phyloP scores from a whole-genome alignment of 768 basidiomycete species.

The Lentinula raphanica region DNA sequence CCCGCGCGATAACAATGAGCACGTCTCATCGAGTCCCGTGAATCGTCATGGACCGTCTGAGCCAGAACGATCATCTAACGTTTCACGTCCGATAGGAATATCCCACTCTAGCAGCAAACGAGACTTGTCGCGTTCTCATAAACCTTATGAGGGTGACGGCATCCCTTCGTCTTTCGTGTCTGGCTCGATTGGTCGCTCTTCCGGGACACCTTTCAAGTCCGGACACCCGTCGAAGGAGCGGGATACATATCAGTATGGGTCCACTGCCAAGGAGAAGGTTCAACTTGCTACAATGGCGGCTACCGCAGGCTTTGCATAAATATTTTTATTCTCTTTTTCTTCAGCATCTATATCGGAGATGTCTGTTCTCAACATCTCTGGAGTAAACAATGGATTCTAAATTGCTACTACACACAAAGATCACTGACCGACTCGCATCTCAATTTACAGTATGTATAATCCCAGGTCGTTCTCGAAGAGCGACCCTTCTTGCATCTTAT shows the following conservation, averaged over 20 bases:
- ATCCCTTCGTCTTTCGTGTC: neutral
- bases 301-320: conserved; percentile 3
- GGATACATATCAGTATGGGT: neutral
- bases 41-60: neutral
- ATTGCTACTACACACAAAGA: too few species aligned
- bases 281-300: neutral
- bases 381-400: neutral
- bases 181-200: neutral
- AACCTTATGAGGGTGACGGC: neutral
- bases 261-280: neutral
- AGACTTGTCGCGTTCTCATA: neutral
- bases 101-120: neutral
- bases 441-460: conserved; percentile 23
- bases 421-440: too few species aligned
- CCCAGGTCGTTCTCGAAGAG: conserved; percentile 13
- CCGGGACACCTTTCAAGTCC: neutral
- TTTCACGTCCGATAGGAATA: neutral
- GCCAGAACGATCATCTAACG: neutral
- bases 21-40: neutral
- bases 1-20: neutral
- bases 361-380: neutral
- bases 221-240: neutral
- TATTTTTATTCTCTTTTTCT: neutral
- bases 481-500: conserved; percentile 11
- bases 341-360: too few species aligned